Conservation (phyloP, 2,329 filamentous ascomycete genomes). For the Tolypocladium endophyticum region DNA sequence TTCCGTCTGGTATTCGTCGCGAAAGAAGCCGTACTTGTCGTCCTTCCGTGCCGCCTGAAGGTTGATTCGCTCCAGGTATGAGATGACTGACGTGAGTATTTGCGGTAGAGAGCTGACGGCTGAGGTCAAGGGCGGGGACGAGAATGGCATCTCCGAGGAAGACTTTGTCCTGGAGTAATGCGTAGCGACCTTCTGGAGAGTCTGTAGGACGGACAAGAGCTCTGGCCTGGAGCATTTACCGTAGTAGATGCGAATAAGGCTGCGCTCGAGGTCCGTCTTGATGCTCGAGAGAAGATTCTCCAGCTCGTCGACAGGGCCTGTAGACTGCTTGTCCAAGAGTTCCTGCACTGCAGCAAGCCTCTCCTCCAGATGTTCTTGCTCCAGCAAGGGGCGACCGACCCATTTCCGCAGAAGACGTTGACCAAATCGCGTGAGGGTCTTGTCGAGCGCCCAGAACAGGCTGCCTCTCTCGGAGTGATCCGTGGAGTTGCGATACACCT, state of each 20-base stretch:
- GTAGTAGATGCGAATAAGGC: slow-evolving; percentile 92
- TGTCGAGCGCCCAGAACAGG: slow-evolving; percentile 90
- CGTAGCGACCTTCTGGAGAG: slow-evolving; percentile 68
- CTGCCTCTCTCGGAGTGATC: slow-evolving; percentile 79
- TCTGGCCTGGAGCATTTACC: slow-evolving; percentile 89
- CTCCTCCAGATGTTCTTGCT: slow-evolving; percentile 63
- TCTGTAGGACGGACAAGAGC: slow-evolving; percentile 74
- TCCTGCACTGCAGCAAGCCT: slow-evolving; percentile 81
- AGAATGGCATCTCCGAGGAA: slow-evolving; percentile 60
- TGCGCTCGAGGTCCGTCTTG: slow-evolving; percentile 80
- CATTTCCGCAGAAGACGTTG: slow-evolving; percentile 83
- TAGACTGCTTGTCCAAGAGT: slow-evolving; percentile 58
- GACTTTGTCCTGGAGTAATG: slow-evolving; percentile 62
- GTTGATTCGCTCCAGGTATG: slow-evolving; percentile 78
- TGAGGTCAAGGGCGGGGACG: slow-evolving; percentile 56
- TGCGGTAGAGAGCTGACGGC: slow-evolving; percentile 66
- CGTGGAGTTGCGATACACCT: slow-evolving; percentile 92
- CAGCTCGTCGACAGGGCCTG: slow-evolving; percentile 60
- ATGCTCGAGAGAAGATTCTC: slow-evolving; percentile 60
- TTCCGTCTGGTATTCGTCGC: slow-evolving; percentile 77
- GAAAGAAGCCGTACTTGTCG: slow-evolving; percentile 92
- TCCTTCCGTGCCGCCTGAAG: slow-evolving; percentile 70
- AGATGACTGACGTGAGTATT: slow-evolving; percentile 62
- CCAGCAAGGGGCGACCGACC: slow-evolving; percentile 83
- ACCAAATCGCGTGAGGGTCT: slow-evolving; percentile 82